phyloP scores from a whole-genome alignment of 768 basidiomycete species.

The Plicaturopsis crispa region DNA sequence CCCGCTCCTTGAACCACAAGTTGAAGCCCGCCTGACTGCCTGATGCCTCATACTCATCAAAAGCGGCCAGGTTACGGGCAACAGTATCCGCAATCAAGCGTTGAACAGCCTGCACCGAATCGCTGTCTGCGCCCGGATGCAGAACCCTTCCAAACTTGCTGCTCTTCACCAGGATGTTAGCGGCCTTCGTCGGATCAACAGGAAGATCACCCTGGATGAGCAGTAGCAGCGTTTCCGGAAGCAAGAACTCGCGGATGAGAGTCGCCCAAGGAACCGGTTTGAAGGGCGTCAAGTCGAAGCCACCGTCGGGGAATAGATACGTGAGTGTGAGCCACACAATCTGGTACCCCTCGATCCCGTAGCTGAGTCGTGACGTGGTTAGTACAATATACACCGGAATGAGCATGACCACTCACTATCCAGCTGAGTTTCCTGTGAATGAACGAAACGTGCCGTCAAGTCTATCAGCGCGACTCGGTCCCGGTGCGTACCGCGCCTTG shows the following conservation, averaged over 20 bases:
- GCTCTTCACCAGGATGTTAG: neutral
- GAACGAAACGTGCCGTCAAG: neutral
- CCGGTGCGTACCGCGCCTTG: neutral
- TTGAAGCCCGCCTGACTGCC: neutral
- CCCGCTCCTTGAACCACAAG: neutral
- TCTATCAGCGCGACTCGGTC: neutral
- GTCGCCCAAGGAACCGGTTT: neutral
- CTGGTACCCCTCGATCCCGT: slow-evolving; percentile 5
- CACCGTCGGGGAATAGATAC: slow-evolving; percentile 4
- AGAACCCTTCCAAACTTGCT: neutral
- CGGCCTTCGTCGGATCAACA: neutral
- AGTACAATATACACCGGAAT: neutral
- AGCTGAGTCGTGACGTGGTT: slow-evolving; percentile 1
- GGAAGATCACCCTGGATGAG: neutral
- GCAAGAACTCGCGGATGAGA: neutral
- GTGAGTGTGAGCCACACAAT: neutral
- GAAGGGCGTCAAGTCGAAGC: neutral
- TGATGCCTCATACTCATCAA: neutral
- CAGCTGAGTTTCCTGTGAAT: neutral
- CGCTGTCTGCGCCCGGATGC: neutral
- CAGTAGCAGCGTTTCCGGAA: neutral
- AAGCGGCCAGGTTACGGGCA: too few relatives aligned
- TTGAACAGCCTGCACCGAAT: neutral
- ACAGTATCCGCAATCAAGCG: neutral
- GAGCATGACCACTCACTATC: neutral